phyloP scores from a whole-genome alignment of 2,329 filamentous ascomycete species.

The Diplodia scrobiculata region DNA sequence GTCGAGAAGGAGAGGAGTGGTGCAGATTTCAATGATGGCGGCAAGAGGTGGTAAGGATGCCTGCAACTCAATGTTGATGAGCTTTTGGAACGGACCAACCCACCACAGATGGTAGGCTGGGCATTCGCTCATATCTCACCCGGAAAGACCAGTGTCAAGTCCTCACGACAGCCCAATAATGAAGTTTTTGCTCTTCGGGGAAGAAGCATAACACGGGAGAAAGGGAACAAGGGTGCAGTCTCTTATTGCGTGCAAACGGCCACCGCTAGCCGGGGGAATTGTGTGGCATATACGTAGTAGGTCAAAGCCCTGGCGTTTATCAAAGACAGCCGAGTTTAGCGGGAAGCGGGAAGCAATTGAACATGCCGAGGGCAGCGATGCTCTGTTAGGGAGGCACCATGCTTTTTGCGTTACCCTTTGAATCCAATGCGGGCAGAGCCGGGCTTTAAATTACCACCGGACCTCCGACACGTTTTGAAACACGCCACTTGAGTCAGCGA shows the following conservation, averaged over 20 bases:
- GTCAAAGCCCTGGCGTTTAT: neutral
- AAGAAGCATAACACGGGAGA: neutral
- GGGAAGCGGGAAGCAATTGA: neutral
- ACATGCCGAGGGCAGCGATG: neutral
- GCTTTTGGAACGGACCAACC: neutral
- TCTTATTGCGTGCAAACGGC: neutral
- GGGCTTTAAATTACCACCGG: neutral
- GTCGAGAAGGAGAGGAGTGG: constrained; percentile 54
- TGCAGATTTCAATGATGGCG: constrained; percentile 44
- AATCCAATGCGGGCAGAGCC: neutral
- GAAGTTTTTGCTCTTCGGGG: neutral
- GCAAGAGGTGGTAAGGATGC: constrained; percentile 38
- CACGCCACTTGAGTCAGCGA: constrained; percentile 13
- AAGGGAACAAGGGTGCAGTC: neutral
- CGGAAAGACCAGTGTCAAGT: neutral
- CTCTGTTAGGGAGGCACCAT: neutral
- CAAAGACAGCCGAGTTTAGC: neutral
- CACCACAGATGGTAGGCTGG: neutral
- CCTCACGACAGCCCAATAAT: neutral
- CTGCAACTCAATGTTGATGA: neutral
- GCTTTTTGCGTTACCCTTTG: too few species aligned
- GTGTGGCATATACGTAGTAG: too few species aligned
- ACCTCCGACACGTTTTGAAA: constrained; percentile 12
- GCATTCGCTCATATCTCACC: neutral
- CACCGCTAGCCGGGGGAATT: neutral